A percentile compares a stretch with the other conserved stretches of the same genome.
phyloP scores from a whole-genome alignment of 371 early-diverging fungal genomes.

The Cokeromyces recurvatus region DNA sequence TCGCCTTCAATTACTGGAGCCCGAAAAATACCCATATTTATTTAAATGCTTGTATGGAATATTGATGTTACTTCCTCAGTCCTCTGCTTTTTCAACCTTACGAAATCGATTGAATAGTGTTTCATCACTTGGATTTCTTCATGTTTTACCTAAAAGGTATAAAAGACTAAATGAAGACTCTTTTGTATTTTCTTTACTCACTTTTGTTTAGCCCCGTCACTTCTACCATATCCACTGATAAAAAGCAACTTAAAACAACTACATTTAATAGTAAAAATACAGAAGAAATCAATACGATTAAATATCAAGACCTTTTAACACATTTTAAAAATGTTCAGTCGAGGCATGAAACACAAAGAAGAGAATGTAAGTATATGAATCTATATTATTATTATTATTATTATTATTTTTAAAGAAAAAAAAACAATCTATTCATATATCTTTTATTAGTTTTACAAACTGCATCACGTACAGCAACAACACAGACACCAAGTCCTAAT shows the following conservation, averaged over 20 bases:
- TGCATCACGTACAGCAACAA: conserved; percentile 1
- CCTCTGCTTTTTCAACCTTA: conserved; percentile 87
- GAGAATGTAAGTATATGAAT: conserved; percentile 24
- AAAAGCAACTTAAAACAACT: conserved; percentile 10
- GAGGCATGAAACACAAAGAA: conserved; percentile 53
- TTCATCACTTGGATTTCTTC: conserved; percentile 57
- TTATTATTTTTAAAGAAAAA: not conserved
- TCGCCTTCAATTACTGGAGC: conserved; percentile 86
- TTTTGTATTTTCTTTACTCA: not conserved
- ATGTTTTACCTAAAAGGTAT: conserved; percentile 54
- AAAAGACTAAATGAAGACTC: not conserved
- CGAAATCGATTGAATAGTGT: conserved; percentile 82
- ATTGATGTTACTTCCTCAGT: conserved; percentile 91
- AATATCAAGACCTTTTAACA: conserved; percentile 50
- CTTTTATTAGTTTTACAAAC: not conserved
- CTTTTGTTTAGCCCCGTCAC: conserved; percentile 1
- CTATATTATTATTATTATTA: not conserved
- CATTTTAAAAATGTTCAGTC: conserved; percentile 59
- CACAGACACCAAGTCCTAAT: conserved; percentile 9
- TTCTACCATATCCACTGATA: conserved; percentile 4
- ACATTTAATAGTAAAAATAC: too few relatives aligned
- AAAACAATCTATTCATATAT: not conserved
- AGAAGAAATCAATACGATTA: conserved; percentile 28
- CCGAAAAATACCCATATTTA: conserved; percentile 76
- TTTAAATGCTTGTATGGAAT: conserved; percentile 88